Evolutionary conservation across 2,329 filamentous ascomycete genomes (phyloP).

Genomic region (Sporothrix brunneoviolacea): DNA sequence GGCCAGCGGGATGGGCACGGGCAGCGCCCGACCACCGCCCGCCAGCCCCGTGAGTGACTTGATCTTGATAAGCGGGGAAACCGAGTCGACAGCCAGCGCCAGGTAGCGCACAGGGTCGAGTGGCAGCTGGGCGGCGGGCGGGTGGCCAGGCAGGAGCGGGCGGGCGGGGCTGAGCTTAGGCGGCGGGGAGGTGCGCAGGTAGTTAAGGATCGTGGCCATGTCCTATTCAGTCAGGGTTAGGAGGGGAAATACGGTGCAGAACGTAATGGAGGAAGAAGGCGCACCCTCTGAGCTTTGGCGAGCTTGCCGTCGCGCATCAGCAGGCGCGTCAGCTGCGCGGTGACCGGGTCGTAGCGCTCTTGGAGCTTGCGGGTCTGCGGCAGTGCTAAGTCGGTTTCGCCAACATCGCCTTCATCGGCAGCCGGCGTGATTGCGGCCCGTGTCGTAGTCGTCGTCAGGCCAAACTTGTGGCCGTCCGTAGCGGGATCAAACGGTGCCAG

Average conservation of each 20-base stretch:
- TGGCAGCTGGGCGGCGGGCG: slow-evolving; percentile 72
- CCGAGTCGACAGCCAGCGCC: slow-evolving; percentile 82
- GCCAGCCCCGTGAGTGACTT: slow-evolving; percentile 67
- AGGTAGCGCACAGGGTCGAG: slow-evolving; percentile 88
- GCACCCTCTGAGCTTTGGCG: slow-evolving; percentile 78
- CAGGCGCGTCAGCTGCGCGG: slow-evolving; percentile 82
- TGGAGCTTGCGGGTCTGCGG: slow-evolving; percentile 59
- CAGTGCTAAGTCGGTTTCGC: slow-evolving; percentile 42
- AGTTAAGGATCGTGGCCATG: slow-evolving; percentile 74
- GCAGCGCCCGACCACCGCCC: slow-evolving; percentile 78
- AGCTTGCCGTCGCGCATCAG: slow-evolving; percentile 91
- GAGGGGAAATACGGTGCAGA: not conserved
- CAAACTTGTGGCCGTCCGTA: slow-evolving; percentile 66
- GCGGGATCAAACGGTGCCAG: slow-evolving; percentile 25
- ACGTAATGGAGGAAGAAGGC: slow-evolving; percentile 23
- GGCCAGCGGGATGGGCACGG: slow-evolving; percentile 71
- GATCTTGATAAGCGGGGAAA: slow-evolving; percentile 81
- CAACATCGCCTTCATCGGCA: not conserved
- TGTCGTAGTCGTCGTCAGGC: slow-evolving; percentile 46
- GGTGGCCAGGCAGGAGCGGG: slow-evolving; percentile 67
- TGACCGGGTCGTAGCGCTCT: slow-evolving; percentile 75
- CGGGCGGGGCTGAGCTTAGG: slow-evolving; percentile 66
- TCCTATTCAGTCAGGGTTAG: slow-evolving; percentile 47
- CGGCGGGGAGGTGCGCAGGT: slow-evolving; percentile 76
- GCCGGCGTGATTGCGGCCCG: not conserved